Evolutionary conservation across 2,329 filamentous ascomycete genomes (phyloP), one percentile per base, ranked within the genome.

Genomic region (Claviceps africana): DNA sequence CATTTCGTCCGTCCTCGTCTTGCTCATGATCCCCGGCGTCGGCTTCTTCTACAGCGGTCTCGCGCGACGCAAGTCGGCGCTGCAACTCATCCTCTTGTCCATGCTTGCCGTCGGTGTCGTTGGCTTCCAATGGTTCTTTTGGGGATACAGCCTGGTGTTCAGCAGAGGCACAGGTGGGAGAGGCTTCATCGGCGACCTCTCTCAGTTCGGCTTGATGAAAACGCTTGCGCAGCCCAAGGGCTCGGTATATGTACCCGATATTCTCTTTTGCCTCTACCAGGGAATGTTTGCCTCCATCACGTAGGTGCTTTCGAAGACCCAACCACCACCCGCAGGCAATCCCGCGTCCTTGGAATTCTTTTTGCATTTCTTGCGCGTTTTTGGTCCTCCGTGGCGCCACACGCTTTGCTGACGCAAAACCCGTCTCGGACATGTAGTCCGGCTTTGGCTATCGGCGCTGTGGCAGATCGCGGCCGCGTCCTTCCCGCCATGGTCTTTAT

Each of bases 31-130:
- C 66, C 89, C 89, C 39, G 89, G 89, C 53, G 88, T 95, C 63
- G 89, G 88, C 51, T 93, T 95, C 76, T 95, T 95, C 77, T 95
- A 95, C 74, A 91, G 86, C 44, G 89, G 88, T 57, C 83, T 95
- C 17, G 88, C 89, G 17, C 83, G 88, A 53, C 82, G 89, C 67
- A 95, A 95, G 73, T 94, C 88, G 0, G 89, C 89, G 4, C 75
- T 95, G 51, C 87, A 88, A 19, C 76, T 95, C 56, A 85, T 95
- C 67, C 90, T 87, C 77, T 77, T 95, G 4, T 86, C 86, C 15
- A 79, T 95, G 72, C 84, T 95, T 72, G 83, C 86, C 17, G 79
- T 85, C 4, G 86, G 81, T 11, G 81, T 94, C 57, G 81, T 89
- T 55, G 83, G 82, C 48, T 94, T 95, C 70, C 88, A 95, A 65